Evolutionary conservation across 2,329 filamentous ascomycete genomes (phyloP).

Genomic region (Pseudogymnoascus verrucosus): DNA sequence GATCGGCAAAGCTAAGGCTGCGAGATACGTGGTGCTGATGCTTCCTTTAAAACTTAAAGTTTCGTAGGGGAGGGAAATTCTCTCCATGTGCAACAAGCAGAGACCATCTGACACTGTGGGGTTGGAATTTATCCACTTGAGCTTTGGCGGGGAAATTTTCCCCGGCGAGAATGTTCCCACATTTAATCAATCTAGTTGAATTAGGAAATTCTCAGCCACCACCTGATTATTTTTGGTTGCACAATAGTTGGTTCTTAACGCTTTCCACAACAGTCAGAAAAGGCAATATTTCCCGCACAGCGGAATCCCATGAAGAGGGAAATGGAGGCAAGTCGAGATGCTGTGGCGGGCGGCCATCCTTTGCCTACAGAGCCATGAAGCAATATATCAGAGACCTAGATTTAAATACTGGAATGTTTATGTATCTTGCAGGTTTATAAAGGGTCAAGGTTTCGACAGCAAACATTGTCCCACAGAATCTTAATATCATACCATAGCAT

Average conservation of each 20-base stretch:
- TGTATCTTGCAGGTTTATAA: neutral
- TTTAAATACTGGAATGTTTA: neutral
- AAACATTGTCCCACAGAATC: neutral
- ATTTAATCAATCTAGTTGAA: neutral
- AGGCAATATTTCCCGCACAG: neutral
- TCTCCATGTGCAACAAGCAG: neutral
- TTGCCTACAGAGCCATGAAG: neutral
- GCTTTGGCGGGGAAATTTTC: neutral
- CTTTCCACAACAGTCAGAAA: neutral
- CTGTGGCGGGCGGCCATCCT: neutral
- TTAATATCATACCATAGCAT: neutral
- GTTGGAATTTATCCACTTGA: neutral
- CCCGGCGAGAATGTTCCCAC: neutral
- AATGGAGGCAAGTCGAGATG: neutral
- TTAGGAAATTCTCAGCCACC: neutral
- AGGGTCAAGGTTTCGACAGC: neutral
- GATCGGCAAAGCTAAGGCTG: neutral
- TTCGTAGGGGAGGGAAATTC: neutral
- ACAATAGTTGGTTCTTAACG: neutral
- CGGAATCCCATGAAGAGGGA: neutral
- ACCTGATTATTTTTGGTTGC: neutral
- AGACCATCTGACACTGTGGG: neutral
- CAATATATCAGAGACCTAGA: neutral
- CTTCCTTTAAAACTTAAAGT: neutral
- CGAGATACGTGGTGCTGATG: neutral